Base-by-base conservation (phyloP, 2,329 filamentous ascomycete species). In the Neoarthrinium moseri region DNA sequence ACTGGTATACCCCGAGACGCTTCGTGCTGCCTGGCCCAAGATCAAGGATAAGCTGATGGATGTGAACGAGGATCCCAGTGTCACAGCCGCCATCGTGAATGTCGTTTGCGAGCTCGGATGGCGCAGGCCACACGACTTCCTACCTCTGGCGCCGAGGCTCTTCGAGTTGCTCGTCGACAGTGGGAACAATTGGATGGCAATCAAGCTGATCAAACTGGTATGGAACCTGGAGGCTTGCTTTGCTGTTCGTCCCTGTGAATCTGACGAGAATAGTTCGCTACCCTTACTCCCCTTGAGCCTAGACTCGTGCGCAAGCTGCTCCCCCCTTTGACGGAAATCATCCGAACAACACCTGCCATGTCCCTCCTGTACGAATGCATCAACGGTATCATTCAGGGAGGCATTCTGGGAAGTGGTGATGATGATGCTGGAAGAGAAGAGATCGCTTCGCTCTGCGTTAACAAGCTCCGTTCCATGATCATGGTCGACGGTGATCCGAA, bases 171-270 rank as follows among this genome's bases (percentile, higher is more conserved):
- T 99, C 21, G 91, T 96, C 11, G 87, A 95, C 50, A 86, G 91
- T 46, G 87, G 87, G 29, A 97, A 99, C 68, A 99, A 99, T 67
- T 99, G 94, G 94, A 97, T 99, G 92, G 91, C 91, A 48, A 99
- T 99, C 64, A 99, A 99, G 66, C 82, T 99, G 51, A 97, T 99
- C 65, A 99, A 99, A 70, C 78, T 99, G 52, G 89, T 92, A 66
- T 55, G 81, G n/a, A n/a, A n/a, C n/a, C n/a, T n/a, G n/a, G n/a
- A n/a, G n/a, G n/a, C n/a, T n/a, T n/a, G n/a, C 65, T 18, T 2
- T 12, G 6, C 15, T 11, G n/a, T 27, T 36, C 10, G 21, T 18
- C 6, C 29, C 51, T 8, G 17, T 32, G 6, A 29, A 30, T 21
- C 69, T 63, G 37, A 66, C 40, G 2, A 26, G 6, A 21, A 1